A percentile compares a stretch with the other conserved stretches of the same genome.
phyloP scores from a whole-genome alignment of 768 basidiomycete genomes.

The Naganishia onofrii region DNA sequence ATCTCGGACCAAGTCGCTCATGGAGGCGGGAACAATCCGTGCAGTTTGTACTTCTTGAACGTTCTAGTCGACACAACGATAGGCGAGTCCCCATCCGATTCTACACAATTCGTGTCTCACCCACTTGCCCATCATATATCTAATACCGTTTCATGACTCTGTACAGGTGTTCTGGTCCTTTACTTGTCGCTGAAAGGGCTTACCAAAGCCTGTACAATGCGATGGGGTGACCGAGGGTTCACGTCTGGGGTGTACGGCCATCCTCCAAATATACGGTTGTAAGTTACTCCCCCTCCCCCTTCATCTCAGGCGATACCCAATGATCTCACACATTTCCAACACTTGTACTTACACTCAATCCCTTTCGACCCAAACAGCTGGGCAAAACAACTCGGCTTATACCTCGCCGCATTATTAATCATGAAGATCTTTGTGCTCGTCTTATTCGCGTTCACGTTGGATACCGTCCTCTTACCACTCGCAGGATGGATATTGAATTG shows the following conservation, averaged over 20 bases:
- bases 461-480: slow-evolving; percentile 68
- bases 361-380: not conserved
- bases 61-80: slow-evolving; percentile 87
- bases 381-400: slow-evolving; percentile 61
- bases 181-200: slow-evolving; percentile 68
- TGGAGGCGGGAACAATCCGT: slow-evolving; percentile 71
- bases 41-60: slow-evolving; percentile 81
- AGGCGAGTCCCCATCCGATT: slow-evolving; percentile 57
- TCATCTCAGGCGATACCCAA: slow-evolving; percentile 32
- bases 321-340: not conserved
- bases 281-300: slow-evolving; percentile 59
- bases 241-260: slow-evolving; percentile 83
- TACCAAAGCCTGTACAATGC: slow-evolving; percentile 61
- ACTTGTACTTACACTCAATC: no score
- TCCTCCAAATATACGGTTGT: slow-evolving; percentile 71
- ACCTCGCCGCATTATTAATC: slow-evolving; percentile 70
- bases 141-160: not conserved
- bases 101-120: not conserved
- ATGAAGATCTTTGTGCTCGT: slow-evolving; percentile 91
- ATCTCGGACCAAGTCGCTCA: slow-evolving; percentile 75
- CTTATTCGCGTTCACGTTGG: slow-evolving; percentile 61
- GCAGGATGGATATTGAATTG: slow-evolving; percentile 86
- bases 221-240: slow-evolving; percentile 57
- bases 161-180: slow-evolving; percentile 73
- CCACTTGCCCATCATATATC: not conserved